phyloP scores from a whole-genome alignment of 2,329 filamentous ascomycete genomes.

The Fusarium sublunatum region DNA sequence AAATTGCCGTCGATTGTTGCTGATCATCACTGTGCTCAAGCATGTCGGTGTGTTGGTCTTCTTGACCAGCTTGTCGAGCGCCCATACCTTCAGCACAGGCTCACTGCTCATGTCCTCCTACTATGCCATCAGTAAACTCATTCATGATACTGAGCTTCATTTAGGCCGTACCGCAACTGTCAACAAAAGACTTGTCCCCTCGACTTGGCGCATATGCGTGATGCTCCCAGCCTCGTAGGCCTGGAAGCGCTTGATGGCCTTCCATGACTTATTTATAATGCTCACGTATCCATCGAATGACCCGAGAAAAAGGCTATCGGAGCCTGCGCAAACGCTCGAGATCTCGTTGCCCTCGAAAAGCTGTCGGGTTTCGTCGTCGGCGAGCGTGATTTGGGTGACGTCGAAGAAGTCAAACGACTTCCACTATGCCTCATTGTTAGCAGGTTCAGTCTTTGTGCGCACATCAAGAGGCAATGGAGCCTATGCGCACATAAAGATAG shows the following conservation, averaged over 20 bases:
- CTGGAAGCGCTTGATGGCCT: slow-evolving; percentile 85
- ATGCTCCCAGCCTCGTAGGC: slow-evolving; percentile 85
- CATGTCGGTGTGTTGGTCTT: slow-evolving; percentile 92
- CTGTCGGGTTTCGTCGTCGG: slow-evolving; percentile 80
- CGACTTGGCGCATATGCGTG: slow-evolving; percentile 91
- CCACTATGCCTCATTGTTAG: slow-evolving; percentile 70
- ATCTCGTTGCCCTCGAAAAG: slow-evolving; percentile 87
- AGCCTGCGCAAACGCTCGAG: slow-evolving; percentile 85
- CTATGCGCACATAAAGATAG: background rate
- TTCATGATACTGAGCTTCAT: background rate
- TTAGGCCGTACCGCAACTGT: slow-evolving; percentile 72
- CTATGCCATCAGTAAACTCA: slow-evolving; percentile 10
- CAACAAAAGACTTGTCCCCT: slow-evolving; percentile 85
- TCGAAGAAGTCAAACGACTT: slow-evolving; percentile 99
- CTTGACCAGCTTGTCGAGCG: slow-evolving; percentile 91
- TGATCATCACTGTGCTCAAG: slow-evolving; percentile 84
- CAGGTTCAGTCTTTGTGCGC: background rate
- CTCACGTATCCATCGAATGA: slow-evolving; percentile 86
- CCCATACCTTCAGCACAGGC: slow-evolving; percentile 96
- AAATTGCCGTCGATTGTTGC: slow-evolving; percentile 92
- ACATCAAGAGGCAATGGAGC: accelerated
- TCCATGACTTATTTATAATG: slow-evolving; percentile 89
- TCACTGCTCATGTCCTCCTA: slow-evolving; percentile 89
- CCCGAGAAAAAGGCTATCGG: slow-evolving; percentile 89
- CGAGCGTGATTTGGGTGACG: slow-evolving; percentile 83